Evolutionary conservation across 1,284 basidiomycete species (phyloP).

Genomic region (Microbotryomycetes sp.): DNA sequence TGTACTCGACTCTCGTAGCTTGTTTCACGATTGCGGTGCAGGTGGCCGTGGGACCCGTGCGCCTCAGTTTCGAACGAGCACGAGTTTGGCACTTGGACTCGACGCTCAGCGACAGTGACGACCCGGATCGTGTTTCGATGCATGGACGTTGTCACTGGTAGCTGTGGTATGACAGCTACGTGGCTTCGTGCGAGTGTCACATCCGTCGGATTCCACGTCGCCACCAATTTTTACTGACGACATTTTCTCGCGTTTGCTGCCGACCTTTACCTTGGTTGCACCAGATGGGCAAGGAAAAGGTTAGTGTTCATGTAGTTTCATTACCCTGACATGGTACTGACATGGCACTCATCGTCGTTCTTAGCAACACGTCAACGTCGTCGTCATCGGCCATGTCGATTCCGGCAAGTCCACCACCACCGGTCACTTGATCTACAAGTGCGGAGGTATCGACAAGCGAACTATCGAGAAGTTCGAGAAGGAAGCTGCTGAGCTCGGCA

Average conservation of each 20-base stretch:
- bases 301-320: background rate
- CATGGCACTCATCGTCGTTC: background rate
- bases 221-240: background rate
- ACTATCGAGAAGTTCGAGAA: slow-evolving; percentile 99
- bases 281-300: slow-evolving; percentile 29
- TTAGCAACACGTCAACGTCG: slow-evolving; percentile 78
- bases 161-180: too few relatives aligned
- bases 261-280: background rate
- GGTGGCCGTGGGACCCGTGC: too few relatives aligned
- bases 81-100: too few relatives aligned
- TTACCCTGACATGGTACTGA: background rate
- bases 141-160: too few relatives aligned
- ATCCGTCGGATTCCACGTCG: background rate
- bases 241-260: slow-evolving; percentile 9
- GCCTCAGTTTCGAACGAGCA: too few relatives aligned
- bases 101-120: too few relatives aligned
- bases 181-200: too few relatives aligned
- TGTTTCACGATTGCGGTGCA: too few relatives aligned
- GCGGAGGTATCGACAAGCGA: slow-evolving; percentile 99
- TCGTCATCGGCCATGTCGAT: slow-evolving; percentile 48
- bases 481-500: slow-evolving; percentile 99
- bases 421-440: slow-evolving; percentile 99
- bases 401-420: slow-evolving; percentile 94
- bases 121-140: too few relatives aligned
- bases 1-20: too few relatives aligned